Percentiles rank a stretch among this genome's conserved stretches.
phyloP scores from a whole-genome alignment of 177 flowering plant genomes.

The Vitis hybrid region DNA sequence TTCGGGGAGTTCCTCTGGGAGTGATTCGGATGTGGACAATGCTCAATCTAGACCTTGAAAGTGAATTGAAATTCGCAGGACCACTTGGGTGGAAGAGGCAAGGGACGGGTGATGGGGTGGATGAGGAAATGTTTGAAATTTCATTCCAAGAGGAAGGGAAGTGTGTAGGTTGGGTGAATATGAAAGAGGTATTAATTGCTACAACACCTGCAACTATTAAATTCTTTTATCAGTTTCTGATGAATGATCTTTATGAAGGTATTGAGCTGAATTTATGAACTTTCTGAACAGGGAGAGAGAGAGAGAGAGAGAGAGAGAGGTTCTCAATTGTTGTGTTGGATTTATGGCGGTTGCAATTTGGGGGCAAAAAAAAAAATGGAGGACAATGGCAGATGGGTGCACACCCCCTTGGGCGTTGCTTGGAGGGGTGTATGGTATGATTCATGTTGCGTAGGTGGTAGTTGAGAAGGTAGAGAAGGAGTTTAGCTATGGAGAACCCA shows the following conservation, averaged over 20 bases:
- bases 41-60: slow-evolving; percentile 18
- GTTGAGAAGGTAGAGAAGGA: not conserved
- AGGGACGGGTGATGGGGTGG: not conserved
- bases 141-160: not conserved
- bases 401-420: not conserved
- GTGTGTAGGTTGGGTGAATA: not conserved
- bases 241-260: not conserved
- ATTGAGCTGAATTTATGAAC: not conserved
- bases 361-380: not conserved
- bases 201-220: too few relatives aligned
- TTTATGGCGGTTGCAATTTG: not conserved
- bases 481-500: not conserved
- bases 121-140: not conserved
- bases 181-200: slow-evolving; percentile 6
- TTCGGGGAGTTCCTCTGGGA: slow-evolving; percentile 74
- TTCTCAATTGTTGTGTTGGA: too few relatives aligned
- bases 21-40: slow-evolving; percentile 66
- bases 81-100: not conserved
- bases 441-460: not conserved
- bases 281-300: not conserved
- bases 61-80: slow-evolving; percentile 2
- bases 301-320: too few relatives aligned
- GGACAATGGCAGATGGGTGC: not conserved
- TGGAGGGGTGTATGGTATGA: not conserved
- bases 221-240: not conserved